Conservation (phyloP, 768 basidiomycete species). For the Tricholoma saponaceum region DNA sequence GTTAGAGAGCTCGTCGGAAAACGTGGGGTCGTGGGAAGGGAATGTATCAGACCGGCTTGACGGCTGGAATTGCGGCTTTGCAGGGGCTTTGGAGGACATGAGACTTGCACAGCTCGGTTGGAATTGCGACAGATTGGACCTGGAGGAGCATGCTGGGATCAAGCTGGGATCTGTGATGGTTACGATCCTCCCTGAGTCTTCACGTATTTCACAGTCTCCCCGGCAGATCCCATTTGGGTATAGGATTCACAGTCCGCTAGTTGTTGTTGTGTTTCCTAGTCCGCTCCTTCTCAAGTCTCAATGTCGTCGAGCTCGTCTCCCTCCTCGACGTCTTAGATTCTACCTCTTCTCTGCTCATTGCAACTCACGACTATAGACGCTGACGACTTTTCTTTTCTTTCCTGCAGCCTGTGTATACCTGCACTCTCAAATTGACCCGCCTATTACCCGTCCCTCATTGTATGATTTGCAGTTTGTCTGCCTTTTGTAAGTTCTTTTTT, state of each 20-base stretch:
- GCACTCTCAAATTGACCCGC: slow-evolving; percentile 14
- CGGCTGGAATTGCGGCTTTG: slow-evolving; percentile 8
- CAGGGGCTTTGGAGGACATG: slow-evolving; percentile 5
- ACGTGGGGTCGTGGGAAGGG: slow-evolving; percentile 36
- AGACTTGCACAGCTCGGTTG: slow-evolving; percentile 13
- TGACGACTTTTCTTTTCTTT: slow-evolving; percentile 35
- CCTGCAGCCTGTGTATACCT: slow-evolving; percentile 16
- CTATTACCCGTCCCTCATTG: slow-evolving; percentile 24
- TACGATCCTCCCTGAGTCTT: slow-evolving; percentile 3
- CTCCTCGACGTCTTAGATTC: slow-evolving; percentile 17
- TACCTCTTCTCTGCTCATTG: slow-evolving; percentile 17
- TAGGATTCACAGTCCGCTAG: slow-evolving; percentile 18
- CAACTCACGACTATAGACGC: slow-evolving; percentile 42
- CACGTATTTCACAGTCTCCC: slow-evolving; percentile 1
- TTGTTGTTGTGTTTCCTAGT: slow-evolving; percentile 14
- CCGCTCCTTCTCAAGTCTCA: slow-evolving; percentile 18
- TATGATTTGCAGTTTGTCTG: slow-evolving; percentile 34
- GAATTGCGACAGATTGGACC: slow-evolving; percentile 18
- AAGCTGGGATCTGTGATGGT: slow-evolving; percentile 16
- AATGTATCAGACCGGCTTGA: slow-evolving; percentile 18
- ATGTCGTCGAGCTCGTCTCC: slow-evolving; percentile 17
- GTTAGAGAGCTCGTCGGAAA: slow-evolving; percentile 30
- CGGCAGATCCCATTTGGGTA: slow-evolving; percentile 19
- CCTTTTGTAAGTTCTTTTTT: slow-evolving; percentile 31
- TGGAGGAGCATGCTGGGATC: slow-evolving; percentile 8